Percentiles rank a stretch among this genome's conserved stretches.
phyloP scores from a whole-genome alignment of 2,329 filamentous ascomycete genomes.

The Sphaerulina musiva region DNA sequence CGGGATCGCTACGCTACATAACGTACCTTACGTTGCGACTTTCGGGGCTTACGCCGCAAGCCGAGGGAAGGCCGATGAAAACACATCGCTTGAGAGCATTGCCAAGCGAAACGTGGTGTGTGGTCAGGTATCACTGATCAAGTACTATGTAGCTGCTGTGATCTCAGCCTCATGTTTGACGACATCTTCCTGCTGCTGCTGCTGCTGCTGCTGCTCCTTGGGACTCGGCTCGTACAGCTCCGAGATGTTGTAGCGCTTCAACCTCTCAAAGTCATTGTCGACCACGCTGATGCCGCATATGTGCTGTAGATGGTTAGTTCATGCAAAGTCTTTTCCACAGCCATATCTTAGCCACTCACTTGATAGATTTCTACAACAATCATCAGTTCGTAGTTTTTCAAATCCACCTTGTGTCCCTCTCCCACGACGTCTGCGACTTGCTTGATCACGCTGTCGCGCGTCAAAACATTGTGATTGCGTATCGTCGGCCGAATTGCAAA shows the following conservation, averaged over 20 bases:
- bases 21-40: too few species aligned
- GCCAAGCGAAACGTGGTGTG: too few species aligned
- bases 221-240: slow-evolving; percentile 58
- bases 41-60: too few species aligned
- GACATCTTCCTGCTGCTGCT: too few species aligned
- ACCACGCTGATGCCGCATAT: slow-evolving; percentile 76
- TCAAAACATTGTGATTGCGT: slow-evolving; percentile 64
- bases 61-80: too few species aligned
- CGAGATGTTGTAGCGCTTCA: slow-evolving; percentile 72
- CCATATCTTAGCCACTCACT: slow-evolving; percentile 44
- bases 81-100: too few species aligned
- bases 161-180: too few species aligned
- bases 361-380: slow-evolving; percentile 76
- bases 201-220: slow-evolving; percentile 20
- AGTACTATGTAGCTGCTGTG: too few species aligned
- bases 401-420: slow-evolving; percentile 65
- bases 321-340: slow-evolving; percentile 13
- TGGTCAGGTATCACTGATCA: too few species aligned
- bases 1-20: too few species aligned
- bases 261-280: slow-evolving; percentile 62
- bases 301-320: slow-evolving; percentile 44
- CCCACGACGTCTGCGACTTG: slow-evolving; percentile 61
- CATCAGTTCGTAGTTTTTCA: slow-evolving; percentile 70
- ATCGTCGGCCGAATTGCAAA: slow-evolving; percentile 79
- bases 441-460: slow-evolving; percentile 63